Percentiles rank a stretch among this genome's conserved stretches.
phyloP scores from a whole-genome alignment of 31 red algal species.

The Asparagopsis taxiformis region DNA sequence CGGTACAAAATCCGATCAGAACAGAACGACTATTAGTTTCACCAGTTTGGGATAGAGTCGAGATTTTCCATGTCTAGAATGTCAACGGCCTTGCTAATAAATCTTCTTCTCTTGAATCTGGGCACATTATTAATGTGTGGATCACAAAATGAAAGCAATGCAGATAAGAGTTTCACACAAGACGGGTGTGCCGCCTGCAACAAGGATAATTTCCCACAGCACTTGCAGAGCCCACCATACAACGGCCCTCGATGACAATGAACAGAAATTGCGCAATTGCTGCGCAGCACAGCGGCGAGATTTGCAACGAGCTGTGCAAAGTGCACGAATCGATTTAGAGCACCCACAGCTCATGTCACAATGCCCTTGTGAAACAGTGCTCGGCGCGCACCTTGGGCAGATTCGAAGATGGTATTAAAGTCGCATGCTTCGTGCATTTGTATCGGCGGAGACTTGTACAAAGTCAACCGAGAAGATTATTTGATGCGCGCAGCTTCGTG shows the following conservation, averaged over 20 bases:
- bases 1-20: slow-evolving; percentile 33
- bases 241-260: slow-evolving; percentile 6
- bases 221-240: slow-evolving; percentile 11
- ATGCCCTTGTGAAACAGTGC: slow-evolving; percentile 21
- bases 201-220: slow-evolving; percentile 25
- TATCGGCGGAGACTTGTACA: slow-evolving; percentile 22
- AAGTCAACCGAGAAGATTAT: slow-evolving; percentile 10
- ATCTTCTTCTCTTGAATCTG: slow-evolving; percentile 33
- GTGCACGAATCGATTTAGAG: slow-evolving; percentile 6
- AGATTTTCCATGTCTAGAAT: background rate
- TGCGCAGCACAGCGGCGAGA: slow-evolving; percentile 12
- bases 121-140: slow-evolving; percentile 64
- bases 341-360: slow-evolving; percentile 17
- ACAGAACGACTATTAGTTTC: slow-evolving; percentile 17
- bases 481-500: background rate
- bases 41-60: background rate
- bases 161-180: slow-evolving; percentile 6
- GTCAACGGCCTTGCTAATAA: slow-evolving; percentile 18
- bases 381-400: background rate
- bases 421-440: slow-evolving; percentile 31
- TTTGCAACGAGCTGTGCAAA: slow-evolving; percentile 1
- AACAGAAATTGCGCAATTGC: slow-evolving; percentile 5
- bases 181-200: too few species aligned
- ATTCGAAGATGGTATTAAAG: slow-evolving; percentile 16
- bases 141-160: slow-evolving; percentile 26